Evolutionary conservation across 148 eudicot species (phyloP).

Genomic region (Vaccinium corymbosum): DNA sequence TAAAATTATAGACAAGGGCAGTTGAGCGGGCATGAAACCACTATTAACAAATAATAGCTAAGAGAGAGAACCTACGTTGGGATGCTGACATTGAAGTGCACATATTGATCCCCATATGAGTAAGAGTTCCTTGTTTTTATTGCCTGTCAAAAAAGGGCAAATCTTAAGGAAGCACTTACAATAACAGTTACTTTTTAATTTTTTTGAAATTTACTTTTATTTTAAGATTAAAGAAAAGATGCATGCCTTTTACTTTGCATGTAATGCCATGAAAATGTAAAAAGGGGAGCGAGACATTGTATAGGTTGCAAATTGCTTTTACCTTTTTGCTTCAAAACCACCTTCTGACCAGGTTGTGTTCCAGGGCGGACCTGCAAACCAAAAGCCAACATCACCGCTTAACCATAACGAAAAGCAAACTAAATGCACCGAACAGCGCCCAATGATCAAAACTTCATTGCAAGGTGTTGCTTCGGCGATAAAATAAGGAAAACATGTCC

Average conservation of each 20-base stretch:
- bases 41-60: neutral
- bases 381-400: neutral
- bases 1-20: neutral
- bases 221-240: neutral
- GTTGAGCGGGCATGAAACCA: neutral
- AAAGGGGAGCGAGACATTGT: neutral
- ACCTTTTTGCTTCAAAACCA: constrained; percentile 92
- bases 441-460: neutral
- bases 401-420: neutral
- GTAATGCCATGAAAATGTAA: neutral
- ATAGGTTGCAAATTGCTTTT: constrained; percentile 15
- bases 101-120: constrained; percentile 80
- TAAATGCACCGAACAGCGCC: neutral
- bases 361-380: constrained; percentile 79
- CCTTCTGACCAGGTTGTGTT: constrained; percentile 97
- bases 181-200: neutral
- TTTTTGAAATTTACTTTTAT: neutral
- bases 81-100: constrained; percentile 89
- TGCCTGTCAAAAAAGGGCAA: constrained; percentile 45
- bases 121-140: constrained; percentile 70
- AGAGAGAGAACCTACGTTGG: constrained; percentile 58
- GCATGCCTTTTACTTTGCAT: neutral
- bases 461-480: neutral
- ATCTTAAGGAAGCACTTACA: neutral
- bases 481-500: neutral